Conservation (phyloP, 805 yeast genomes). For the Candida fluviatilis region DNA sequence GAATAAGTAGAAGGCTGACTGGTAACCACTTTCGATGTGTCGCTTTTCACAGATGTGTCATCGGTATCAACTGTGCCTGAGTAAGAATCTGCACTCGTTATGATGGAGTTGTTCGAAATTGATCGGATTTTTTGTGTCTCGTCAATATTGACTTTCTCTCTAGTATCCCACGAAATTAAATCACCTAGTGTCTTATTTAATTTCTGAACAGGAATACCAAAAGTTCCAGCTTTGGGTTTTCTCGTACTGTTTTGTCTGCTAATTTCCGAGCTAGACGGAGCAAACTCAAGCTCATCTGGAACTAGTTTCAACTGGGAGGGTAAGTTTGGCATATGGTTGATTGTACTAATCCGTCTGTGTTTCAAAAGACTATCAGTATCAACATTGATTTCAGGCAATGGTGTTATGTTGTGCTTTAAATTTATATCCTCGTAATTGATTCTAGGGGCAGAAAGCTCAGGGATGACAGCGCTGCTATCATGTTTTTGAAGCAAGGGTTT, state of each 20-base stretch:
- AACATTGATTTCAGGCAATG: not conserved
- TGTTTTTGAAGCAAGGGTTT: too few species aligned
- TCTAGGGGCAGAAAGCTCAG: not conserved
- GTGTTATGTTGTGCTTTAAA: constrained; percentile 1
- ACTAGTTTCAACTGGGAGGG: constrained; percentile 58
- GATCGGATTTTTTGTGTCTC: constrained; percentile 8
- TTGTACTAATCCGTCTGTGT: constrained; percentile 3
- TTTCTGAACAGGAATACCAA: constrained; percentile 7
- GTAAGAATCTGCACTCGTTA: constrained; percentile 5
- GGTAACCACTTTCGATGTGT: constrained; percentile 14
- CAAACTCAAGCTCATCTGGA: constrained; percentile 26
- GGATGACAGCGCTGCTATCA: not conserved
- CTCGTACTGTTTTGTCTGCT: constrained; percentile 34
- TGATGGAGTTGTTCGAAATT: constrained; percentile 3
- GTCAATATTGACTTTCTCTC: constrained; percentile 1
- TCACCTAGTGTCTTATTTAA: constrained; percentile 2
- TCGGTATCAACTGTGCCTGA: constrained; percentile 8
- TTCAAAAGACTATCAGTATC: constrained; percentile 1
- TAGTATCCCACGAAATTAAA: not conserved
- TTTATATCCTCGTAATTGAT: not conserved
- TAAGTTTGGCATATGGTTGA: constrained; percentile 13
- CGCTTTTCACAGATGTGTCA: constrained; percentile 6
- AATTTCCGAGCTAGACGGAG: constrained; percentile 24
- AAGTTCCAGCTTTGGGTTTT: constrained; percentile 8
- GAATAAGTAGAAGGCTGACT: constrained; percentile 20